phyloP scores from a whole-genome alignment of 805 yeast genomes.

The Spathaspora sp. region DNA sequence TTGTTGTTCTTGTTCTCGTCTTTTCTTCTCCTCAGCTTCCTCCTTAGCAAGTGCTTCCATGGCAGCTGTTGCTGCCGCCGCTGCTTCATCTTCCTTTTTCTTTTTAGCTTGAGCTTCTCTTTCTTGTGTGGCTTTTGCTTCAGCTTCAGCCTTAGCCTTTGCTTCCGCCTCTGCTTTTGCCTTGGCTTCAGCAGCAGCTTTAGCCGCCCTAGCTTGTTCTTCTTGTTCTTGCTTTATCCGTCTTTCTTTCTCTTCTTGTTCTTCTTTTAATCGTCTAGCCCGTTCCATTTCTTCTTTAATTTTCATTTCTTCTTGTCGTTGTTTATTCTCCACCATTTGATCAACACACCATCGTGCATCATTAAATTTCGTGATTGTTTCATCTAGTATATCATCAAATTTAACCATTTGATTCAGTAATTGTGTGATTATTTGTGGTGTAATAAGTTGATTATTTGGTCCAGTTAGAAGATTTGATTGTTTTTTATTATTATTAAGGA shows the following conservation, averaged over 20 bases:
- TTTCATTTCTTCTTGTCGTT: conserved; percentile 38
- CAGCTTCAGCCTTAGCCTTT: background rate
- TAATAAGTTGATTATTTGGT: conserved; percentile 37
- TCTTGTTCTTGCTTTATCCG: conserved; percentile 13
- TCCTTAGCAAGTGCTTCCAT: conserved; percentile 8
- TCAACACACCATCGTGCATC: conserved; percentile 44
- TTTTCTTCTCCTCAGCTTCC: conserved; percentile 11
- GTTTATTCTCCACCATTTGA: conserved; percentile 38
- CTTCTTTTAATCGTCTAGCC: conserved; percentile 14
- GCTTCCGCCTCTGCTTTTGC: conserved; percentile 23
- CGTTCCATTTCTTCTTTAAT: conserved; percentile 32
- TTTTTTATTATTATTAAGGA: conserved; percentile 35
- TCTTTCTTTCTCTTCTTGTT: conserved; percentile 25
- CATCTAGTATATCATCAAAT: conserved; percentile 42
- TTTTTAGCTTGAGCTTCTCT: conserved; percentile 11
- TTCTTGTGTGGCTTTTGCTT: conserved; percentile 12
- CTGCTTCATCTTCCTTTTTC: conserved; percentile 13
- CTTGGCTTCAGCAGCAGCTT: conserved; percentile 10
- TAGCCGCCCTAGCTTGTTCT: conserved; percentile 17
- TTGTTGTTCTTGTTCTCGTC: conserved; percentile 11
- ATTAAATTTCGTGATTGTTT: conserved; percentile 36
- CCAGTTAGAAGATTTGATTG: conserved; percentile 42
- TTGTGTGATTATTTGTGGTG: conserved; percentile 33
- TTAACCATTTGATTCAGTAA: conserved; percentile 29
- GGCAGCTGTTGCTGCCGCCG: background rate